Evolutionary conservation across 257 asterid species (phyloP), one percentile per base, ranked within the genome.

Genomic region (Solanum pinnatisectum): DNA sequence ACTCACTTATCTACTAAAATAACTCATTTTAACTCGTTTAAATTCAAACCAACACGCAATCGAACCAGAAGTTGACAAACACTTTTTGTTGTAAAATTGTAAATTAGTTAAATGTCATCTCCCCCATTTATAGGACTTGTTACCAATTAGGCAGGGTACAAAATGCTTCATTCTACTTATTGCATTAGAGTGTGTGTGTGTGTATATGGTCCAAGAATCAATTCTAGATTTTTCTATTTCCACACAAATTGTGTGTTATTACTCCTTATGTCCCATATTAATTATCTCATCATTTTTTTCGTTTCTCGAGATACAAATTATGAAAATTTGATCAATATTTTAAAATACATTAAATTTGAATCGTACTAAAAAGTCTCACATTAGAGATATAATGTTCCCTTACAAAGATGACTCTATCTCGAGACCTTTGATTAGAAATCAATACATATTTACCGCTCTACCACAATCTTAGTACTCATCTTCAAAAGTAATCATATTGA

Each of bases 341-440:
- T 0, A 32, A 15, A 7, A 68, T 14, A 27, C 0, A 25, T 27
- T 5, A 25, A 65, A 27, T 68, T 68, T 0, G 7, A 25, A 25
- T 2, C 2, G 7, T 1, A 1, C 9, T 12, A 0, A 3, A 27
- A 67, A 67, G 0, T 25, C 4, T 13, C 20, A 67, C 13, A 16
- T 15, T 15, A 15, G 6, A 5, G 0, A 0, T 67, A 5, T 23
- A 60, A 0, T 3, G 1, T 0, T 30, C 6, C 6, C 3, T 15
- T 9, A 35, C 4, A 73, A 35, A 73, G 46, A 33, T 3, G 30
- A 73, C 10, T 33, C 1, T 9, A 72, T 72, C 3, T 3, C 23
- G 11, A 70, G 5, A 71, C 8, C 0, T 33, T 18, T 72, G 4
- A 0, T 33, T 30, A 33, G 16, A 8, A 25, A 32, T 70, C 39